Percentiles rank a stretch among this genome's conserved stretches.
Conservation (phyloP, 331 rosid species). For the Quercus lobata region DNA sequence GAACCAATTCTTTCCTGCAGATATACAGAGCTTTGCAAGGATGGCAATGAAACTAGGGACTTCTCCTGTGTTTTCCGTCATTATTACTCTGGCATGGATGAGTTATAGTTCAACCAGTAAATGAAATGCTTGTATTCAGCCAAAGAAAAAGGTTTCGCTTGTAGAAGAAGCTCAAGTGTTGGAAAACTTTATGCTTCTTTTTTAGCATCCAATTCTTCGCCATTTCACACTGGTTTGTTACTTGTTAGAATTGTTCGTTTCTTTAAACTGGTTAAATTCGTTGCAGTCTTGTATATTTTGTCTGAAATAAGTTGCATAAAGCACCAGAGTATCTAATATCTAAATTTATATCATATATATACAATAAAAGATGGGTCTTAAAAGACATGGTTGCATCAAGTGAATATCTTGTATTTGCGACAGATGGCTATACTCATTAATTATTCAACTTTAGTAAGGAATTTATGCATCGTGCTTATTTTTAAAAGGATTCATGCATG, state of each 20-base stretch:
- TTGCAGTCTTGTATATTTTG: not conserved
- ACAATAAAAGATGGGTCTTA: no score
- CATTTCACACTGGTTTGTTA: not conserved
- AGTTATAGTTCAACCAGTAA: constrained; percentile 6
- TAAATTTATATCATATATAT: no score
- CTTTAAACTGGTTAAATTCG: not conserved
- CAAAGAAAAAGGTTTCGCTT: no score
- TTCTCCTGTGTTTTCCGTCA: constrained; percentile 84
- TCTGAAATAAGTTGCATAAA: not conserved
- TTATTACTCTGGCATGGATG: constrained; percentile 64
- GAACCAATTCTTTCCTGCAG: constrained; percentile 32
- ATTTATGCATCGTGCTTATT: no score
- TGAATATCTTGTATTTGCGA: no score
- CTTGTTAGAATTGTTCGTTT: not conserved
- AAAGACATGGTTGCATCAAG: no score
- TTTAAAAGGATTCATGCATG: no score
- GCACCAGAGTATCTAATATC: not conserved
- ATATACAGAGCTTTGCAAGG: constrained; percentile 55
- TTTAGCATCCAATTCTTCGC: not conserved
- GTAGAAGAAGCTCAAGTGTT: not conserved
- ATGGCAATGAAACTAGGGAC: constrained; percentile 57
- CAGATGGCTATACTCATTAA: no score
- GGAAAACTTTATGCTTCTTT: not conserved
- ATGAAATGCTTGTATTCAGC: no score
- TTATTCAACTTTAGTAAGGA: no score